Conservation (phyloP, 352 stramenopile species). For the Phytophthora pinifolia region DNA sequence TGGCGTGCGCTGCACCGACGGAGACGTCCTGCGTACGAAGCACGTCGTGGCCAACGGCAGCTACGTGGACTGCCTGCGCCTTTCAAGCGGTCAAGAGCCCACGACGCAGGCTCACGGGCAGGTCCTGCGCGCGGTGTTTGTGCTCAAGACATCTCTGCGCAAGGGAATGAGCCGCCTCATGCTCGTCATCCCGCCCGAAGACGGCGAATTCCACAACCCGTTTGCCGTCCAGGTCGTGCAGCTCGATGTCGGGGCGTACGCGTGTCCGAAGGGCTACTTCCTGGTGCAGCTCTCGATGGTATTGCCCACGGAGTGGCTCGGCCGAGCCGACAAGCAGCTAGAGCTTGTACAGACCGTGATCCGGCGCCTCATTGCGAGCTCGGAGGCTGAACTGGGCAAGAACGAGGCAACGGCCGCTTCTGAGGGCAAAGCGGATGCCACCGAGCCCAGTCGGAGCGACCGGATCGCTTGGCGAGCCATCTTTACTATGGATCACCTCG, state of each 20-base stretch:
- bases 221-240: slow-evolving; percentile 75
- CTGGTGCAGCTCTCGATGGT: slow-evolving; percentile 70
- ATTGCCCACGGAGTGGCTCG: slow-evolving; percentile 42
- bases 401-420: slow-evolving; percentile 1
- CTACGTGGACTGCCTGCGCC: slow-evolving; percentile 37
- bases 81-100: slow-evolving; percentile 1
- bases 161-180: slow-evolving; percentile 50
- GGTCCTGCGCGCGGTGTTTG: slow-evolving; percentile 60
- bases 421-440: neutral
- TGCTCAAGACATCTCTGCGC: slow-evolving; percentile 47
- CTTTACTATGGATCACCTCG: slow-evolving; percentile 63
- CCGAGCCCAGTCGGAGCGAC: slow-evolving; percentile 21
- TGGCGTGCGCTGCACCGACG: slow-evolving; percentile 45
- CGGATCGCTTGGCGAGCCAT: slow-evolving; percentile 53
- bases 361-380: slow-evolving; percentile 24
- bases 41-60: slow-evolving; percentile 66
- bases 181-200: slow-evolving; percentile 67
- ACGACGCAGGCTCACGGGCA: slow-evolving; percentile 28
- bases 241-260: slow-evolving; percentile 62
- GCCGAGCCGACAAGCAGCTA: slow-evolving; percentile 35
- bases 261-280: slow-evolving; percentile 59
- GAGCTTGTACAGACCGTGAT: slow-evolving; percentile 45
- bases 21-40: slow-evolving; percentile 41
- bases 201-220: slow-evolving; percentile 50
- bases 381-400: slow-evolving; percentile 14